Evolutionary conservation across 2,329 filamentous ascomycete genomes (phyloP), one percentile per base, ranked within the genome.

Genomic region (Aspergillus fructus): DNA sequence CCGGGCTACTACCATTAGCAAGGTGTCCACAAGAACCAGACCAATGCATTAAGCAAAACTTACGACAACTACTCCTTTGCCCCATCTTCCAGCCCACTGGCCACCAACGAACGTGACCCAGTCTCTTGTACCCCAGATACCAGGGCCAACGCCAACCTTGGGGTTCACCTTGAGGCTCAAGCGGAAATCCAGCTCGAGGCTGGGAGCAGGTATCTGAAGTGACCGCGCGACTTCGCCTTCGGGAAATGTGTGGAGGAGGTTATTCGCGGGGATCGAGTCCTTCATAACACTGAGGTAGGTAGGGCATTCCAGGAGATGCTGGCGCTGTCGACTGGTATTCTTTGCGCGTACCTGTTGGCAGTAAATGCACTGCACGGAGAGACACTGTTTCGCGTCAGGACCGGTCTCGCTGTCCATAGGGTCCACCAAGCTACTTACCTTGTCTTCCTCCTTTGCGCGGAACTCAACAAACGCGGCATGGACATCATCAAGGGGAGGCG

Each of bases 141-240:
- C 74, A 19, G 69, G 68, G 3, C 80, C 80, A 15, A 81, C 74
- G 2, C 72, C 68, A 17, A 82, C 77, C 57, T 77, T 77, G 3
- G 80, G 80, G 61, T 82, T 81, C 64, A 82, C 68, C 62, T 80
- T 80, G 54, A 81, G 75, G 64, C 78, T 80, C 73, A 82, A 80
- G 49, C 80, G 78, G 69, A 82, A 82, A 63, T 82, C 80, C 46
- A 81, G 72, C 59, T 81, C 79, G 30, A 82, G 74, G 5, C 71
- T 70, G 0, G 80, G 80, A 6, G 74, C 71, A 8, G 79, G 79
- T 27, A 81, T 71, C 61, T 78, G 75, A 46, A 80, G 65, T 9
- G 77, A 79, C 17, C 78, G 77, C 21, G 78, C 78, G 51, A 79
- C 69, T 66, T 81, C 78, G 47, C 77, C 76, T 64, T 80, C 78